Evolutionary conservation across 2,329 filamentous ascomycete species (phyloP).

Genomic region (Colletotrichum abscissum): DNA sequence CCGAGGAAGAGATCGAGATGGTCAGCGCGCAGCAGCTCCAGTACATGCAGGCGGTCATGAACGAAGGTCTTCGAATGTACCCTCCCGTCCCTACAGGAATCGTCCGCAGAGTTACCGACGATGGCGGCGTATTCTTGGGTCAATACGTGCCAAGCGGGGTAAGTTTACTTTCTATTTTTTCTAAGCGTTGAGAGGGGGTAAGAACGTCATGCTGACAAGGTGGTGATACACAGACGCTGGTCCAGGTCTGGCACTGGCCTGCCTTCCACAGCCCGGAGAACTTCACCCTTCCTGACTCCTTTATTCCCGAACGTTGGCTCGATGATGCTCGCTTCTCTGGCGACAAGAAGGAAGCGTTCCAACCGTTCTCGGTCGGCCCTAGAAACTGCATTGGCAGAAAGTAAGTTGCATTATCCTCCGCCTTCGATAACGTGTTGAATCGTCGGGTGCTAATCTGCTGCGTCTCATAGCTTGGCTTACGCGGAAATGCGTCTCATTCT

Average conservation of each 20-base stretch:
- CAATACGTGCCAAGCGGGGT: constrained; percentile 46
- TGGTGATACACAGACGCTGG: constrained; percentile 25
- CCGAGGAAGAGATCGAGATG: constrained; percentile 46
- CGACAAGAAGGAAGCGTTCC: constrained; percentile 55
- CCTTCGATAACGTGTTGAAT: neutral
- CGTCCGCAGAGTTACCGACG: neutral
- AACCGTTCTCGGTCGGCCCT: constrained; percentile 61
- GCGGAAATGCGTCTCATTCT: constrained; percentile 61
- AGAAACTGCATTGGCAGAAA: constrained; percentile 63
- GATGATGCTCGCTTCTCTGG: constrained; percentile 25
- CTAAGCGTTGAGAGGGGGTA: neutral
- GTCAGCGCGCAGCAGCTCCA: constrained; percentile 40
- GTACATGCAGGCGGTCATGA: constrained; percentile 49
- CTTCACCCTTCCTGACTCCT: constrained; percentile 46
- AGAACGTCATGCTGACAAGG: neutral
- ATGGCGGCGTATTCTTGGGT: constrained; percentile 46
- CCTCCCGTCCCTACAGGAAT: constrained; percentile 38
- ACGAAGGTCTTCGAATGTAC: constrained; percentile 53
- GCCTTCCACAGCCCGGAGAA: constrained; percentile 44
- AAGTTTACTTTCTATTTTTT: constrained; percentile 11
- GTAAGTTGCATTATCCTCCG: constrained; percentile 49
- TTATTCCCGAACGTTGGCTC: constrained; percentile 59
- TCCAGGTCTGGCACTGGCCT: constrained; percentile 40
- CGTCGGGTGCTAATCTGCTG: neutral
- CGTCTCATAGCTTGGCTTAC: constrained; percentile 50